Evolutionary conservation across 2,329 filamentous ascomycete species (phyloP).

Genomic region (Diplocarpon rosae): DNA sequence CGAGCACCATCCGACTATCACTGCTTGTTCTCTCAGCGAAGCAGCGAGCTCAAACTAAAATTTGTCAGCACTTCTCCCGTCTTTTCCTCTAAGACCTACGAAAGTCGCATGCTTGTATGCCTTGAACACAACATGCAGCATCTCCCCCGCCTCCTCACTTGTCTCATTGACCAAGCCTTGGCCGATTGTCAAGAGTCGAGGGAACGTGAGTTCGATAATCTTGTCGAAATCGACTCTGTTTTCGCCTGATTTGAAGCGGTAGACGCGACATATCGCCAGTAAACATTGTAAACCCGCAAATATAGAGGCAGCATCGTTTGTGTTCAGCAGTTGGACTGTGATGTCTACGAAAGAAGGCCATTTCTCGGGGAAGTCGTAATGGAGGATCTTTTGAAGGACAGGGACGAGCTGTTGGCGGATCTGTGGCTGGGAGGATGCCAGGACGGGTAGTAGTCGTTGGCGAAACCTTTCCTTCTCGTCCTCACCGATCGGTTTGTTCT

Average conservation of each 20-base stretch:
- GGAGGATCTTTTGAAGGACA: constrained; percentile 88
- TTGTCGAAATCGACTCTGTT: constrained; percentile 83
- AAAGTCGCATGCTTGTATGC: constrained; percentile 98
- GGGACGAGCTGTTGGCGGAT: constrained; percentile 90
- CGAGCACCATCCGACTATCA: constrained; percentile 91
- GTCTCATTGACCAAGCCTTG: constrained; percentile 82
- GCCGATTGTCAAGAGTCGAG: constrained; percentile 75
- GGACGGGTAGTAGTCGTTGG: constrained; percentile 77
- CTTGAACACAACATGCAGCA: constrained; percentile 91
- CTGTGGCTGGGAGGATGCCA: constrained; percentile 68
- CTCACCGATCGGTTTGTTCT: constrained; percentile 65
- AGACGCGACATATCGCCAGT: constrained; percentile 87
- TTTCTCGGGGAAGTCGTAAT: constrained; percentile 86
- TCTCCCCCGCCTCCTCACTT: constrained; percentile 89
- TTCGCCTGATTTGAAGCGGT: constrained; percentile 78
- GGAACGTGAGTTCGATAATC: constrained; percentile 86
- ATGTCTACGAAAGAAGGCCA: constrained; percentile 95
- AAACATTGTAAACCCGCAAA: constrained; percentile 91
- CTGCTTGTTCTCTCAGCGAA: constrained; percentile 65
- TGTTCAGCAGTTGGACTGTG: constrained; percentile 77
- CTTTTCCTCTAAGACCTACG: constrained; percentile 41
- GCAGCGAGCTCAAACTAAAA: constrained; percentile 72
- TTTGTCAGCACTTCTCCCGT: constrained; percentile 25
- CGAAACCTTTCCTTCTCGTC: constrained; percentile 81
- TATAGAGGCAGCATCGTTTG: constrained; percentile 75